Conservation (phyloP, 805 yeast species). For the Kockiozyma suomiensis region DNA sequence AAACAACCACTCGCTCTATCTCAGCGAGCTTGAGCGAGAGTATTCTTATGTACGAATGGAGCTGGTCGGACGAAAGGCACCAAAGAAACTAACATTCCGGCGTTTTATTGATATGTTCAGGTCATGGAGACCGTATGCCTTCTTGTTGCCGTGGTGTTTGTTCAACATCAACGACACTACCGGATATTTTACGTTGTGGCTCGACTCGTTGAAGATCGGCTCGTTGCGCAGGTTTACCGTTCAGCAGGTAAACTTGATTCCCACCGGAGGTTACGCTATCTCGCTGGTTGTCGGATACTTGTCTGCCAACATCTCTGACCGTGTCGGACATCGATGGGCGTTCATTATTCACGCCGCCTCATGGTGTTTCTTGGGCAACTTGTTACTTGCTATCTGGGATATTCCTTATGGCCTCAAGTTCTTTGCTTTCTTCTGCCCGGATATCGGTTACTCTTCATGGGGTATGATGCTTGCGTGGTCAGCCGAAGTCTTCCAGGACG, state of each 20-base stretch:
- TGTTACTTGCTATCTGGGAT: constrained; percentile 48
- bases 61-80: constrained; percentile 28
- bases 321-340: constrained; percentile 40
- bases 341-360: constrained; percentile 35
- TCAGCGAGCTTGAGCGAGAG: constrained; percentile 40
- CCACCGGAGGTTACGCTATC: constrained; percentile 44
- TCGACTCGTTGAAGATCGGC: constrained; percentile 38
- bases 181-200: constrained; percentile 42
- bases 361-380: constrained; percentile 35
- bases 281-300: constrained; percentile 40
- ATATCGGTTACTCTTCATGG: constrained; percentile 28
- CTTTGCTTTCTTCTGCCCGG: constrained; percentile 32
- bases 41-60: constrained; percentile 32
- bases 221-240: constrained; percentile 34
- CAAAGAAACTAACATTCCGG: constrained; percentile 22
- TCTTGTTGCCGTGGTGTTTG: constrained; percentile 26
- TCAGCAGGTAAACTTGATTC: constrained; percentile 41
- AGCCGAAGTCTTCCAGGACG: constrained; percentile 39
- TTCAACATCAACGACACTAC: constrained; percentile 31
- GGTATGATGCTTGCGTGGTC: constrained; percentile 39
- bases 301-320: constrained; percentile 41
- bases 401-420: constrained; percentile 45
- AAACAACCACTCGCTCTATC: constrained; percentile 54
- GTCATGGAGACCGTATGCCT: constrained; percentile 31
- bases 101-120: constrained; percentile 11